Evolutionary conservation across 2,329 filamentous ascomycete species (phyloP), one percentile per base, ranked within the genome.

Genomic region (Dactylellina drechsleri): DNA sequence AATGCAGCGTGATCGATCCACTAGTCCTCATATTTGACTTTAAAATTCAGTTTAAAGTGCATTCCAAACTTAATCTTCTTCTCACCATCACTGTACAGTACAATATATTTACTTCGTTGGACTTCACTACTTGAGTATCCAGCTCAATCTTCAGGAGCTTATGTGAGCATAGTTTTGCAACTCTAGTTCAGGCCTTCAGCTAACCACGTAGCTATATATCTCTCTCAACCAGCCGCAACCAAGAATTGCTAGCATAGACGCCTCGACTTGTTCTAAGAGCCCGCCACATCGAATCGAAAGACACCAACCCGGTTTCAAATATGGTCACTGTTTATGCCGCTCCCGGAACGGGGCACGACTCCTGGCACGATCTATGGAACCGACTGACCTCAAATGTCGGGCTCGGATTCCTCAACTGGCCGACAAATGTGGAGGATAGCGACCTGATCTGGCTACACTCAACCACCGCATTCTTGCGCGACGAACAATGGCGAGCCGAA

Each of bases 401-500:
- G 2, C 70, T 74, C 4, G 62, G 70, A 18, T 45, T 66, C 31
- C 62, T 74, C 28, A 74, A 74, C 70, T 47, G 56, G 57, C 70
- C 70, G 20, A 66, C 61, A 6, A 67, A 66, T 20, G 20, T 76
- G 4, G 64, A 60, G 2, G 65, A 59, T 10, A 53, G 36, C 59
- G 71, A 76, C 31, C 56, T 76, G 49, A 60, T 76, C 49, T 76
- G 71, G 71, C 36, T 76, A 28, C 71, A 76, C 59, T 60, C 71
- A 16, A 70, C 71, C 18, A 76, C 64, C 7, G 71, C 64, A 28
- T 76, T 68, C 26, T 64, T 53, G 23, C 36, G 52, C 23, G 36
- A 76, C 1, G 66, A 58, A 10, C 26, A 40, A 28, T 68, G 58
- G 64, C 68, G 66, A 60, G 49, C 66, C 3, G 71, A 76, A 49